Evolutionary conservation across 2,329 filamentous ascomycete genomes (phyloP).

Genomic region (Talaromyces sp.): DNA sequence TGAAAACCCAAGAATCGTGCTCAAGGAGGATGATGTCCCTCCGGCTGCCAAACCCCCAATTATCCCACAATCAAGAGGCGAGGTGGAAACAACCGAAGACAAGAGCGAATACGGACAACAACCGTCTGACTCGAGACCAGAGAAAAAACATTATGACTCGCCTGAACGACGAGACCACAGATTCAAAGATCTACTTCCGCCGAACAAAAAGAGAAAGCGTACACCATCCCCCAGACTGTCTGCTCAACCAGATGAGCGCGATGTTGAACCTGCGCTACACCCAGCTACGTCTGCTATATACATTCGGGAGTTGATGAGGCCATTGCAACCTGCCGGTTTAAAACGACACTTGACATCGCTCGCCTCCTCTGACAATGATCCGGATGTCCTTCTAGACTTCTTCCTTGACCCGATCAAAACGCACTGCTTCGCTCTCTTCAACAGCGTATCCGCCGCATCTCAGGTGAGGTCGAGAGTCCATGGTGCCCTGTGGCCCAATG

Average conservation of each 20-base stretch:
- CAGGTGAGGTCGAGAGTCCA: conserved; percentile 73
- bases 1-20: conserved; percentile 31
- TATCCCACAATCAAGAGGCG: background rate
- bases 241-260: conserved; percentile 30
- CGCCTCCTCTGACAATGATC: conserved; percentile 53
- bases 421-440: conserved; percentile 76
- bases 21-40: conserved; percentile 23
- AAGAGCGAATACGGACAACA: background rate
- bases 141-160: background rate
- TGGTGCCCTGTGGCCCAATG: conserved; percentile 75
- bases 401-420: conserved; percentile 81
- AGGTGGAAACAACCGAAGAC: background rate
- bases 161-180: conserved; percentile 34
- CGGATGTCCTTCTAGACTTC: conserved; percentile 59
- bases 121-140: background rate
- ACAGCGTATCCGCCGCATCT: conserved; percentile 62
- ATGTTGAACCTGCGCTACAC: conserved; percentile 57
- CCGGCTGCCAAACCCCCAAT: background rate
- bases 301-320: conserved; percentile 85
- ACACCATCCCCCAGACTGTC: conserved; percentile 22
- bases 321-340: conserved; percentile 64
- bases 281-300: conserved; percentile 73
- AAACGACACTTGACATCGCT: conserved; percentile 64
- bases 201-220: conserved; percentile 19
- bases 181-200: conserved; percentile 45